Evolutionary conservation across 2,329 filamentous ascomycete species (phyloP).

Genomic region (Beauveria sp.): DNA sequence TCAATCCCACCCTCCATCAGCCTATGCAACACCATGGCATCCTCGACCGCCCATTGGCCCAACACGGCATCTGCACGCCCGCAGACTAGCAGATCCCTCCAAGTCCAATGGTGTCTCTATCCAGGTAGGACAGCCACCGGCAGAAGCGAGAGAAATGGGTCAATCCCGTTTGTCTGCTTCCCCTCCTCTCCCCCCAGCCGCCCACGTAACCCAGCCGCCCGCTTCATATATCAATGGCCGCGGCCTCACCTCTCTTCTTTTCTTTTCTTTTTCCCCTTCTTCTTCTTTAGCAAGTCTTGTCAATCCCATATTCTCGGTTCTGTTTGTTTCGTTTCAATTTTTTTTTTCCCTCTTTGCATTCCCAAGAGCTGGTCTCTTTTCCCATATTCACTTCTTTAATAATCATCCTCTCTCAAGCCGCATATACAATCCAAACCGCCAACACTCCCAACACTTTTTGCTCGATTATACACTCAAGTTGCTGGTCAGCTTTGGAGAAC

Average conservation of each 20-base stretch:
- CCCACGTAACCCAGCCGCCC: background rate
- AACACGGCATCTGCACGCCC: background rate
- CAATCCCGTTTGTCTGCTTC: background rate
- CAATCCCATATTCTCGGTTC: conserved; percentile 33
- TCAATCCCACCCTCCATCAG: conserved; percentile 5
- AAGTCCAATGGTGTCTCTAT: background rate
- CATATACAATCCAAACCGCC: conserved; percentile 2
- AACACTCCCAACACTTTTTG: conserved; percentile 11
- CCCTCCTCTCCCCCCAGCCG: background rate
- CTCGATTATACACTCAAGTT: conserved; percentile 23
- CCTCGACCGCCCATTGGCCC: conserved; percentile 5
- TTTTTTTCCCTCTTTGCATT: conserved; percentile 30
- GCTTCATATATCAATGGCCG: conserved; percentile 14
- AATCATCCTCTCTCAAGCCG: conserved; percentile 23
- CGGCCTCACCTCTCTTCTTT: conserved; percentile 29
- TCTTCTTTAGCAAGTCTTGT: conserved; percentile 46
- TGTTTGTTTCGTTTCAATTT: conserved; percentile 25
- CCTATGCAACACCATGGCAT: background rate
- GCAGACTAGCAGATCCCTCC: background rate
- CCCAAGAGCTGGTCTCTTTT: conserved; percentile 48
- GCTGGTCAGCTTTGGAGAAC: conserved; percentile 34
- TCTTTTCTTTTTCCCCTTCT: conserved; percentile 33
- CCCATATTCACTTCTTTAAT: conserved; percentile 22
- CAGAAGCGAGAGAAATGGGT: background rate
- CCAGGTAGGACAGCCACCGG: background rate